These are phyloP conservation scores for Chaetothyriales sp. DNA, from an alignment of 2,329 filamentous ascomycete genomes.

Conservation along the genomic window DNA sequence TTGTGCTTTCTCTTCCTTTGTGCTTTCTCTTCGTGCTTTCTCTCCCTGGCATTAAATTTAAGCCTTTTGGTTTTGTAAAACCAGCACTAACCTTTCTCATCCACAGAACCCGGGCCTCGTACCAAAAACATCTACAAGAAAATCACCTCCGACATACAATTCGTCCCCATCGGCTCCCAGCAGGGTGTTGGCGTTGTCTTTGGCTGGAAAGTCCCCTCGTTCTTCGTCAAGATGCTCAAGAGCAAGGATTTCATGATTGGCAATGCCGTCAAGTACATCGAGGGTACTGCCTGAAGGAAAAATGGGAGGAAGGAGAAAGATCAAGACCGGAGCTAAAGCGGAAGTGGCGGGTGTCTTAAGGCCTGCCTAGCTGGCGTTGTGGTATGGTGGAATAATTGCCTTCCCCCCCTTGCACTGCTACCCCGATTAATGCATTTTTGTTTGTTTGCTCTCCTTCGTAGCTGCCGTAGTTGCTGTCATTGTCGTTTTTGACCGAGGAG, in stretches of 20 bases:
- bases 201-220: constrained; percentile 26
- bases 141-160: constrained; percentile 22
- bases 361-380: too few species aligned
- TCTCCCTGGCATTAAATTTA: not conserved
- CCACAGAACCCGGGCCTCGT: constrained; percentile 16
- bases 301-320: not conserved
- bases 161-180: constrained; percentile 27
- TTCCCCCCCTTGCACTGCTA: too few species aligned
- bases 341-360: too few species aligned
- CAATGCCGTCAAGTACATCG: constrained; percentile 16
- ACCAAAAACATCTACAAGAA: constrained; percentile 23
- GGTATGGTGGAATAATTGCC: too few species aligned
- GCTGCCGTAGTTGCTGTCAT: too few species aligned
- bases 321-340: not conserved
- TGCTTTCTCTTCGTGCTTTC: not conserved
- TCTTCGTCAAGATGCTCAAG: constrained; percentile 27
- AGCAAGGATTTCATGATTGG: constrained; percentile 25
- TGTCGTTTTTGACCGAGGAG: too few species aligned
- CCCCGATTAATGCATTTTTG: too few species aligned
- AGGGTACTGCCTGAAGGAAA: constrained; percentile 14
- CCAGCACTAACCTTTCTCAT: constrained; percentile 1
- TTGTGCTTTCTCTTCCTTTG: not conserved
- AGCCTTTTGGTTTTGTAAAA: not conserved
- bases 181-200: constrained; percentile 27
- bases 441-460: too few species aligned